Conservation (phyloP, 208 protist genomes). For the Trypanosoma grayi region DNA sequence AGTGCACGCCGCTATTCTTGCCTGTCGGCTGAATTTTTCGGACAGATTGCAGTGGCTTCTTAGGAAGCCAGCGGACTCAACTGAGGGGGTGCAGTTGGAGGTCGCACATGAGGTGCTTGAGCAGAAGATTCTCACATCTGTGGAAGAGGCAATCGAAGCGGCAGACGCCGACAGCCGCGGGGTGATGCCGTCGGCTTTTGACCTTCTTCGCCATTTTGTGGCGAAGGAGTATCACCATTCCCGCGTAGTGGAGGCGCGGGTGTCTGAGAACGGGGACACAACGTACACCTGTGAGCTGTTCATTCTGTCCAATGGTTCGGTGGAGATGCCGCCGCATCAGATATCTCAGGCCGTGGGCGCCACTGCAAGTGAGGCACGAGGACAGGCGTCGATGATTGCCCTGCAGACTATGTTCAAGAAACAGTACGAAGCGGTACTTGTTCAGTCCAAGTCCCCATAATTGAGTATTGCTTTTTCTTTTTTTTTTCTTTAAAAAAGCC, state of each 20-base stretch:
- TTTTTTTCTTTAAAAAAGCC: slow-evolving; percentile 1
- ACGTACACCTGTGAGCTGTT: not conserved
- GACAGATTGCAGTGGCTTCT: too few species aligned
- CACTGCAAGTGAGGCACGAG: not conserved
- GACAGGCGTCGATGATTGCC: not conserved
- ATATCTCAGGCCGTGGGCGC: not conserved
- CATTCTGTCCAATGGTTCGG: not conserved
- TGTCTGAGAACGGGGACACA: not conserved
- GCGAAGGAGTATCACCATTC: not conserved
- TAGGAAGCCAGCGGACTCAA: too few species aligned
- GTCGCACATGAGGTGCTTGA: not conserved
- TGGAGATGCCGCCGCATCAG: not conserved
- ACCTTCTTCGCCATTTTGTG: not conserved
- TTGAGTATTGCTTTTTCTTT: slow-evolving; percentile 6
- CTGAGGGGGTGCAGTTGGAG: too few species aligned
- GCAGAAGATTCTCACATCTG: not conserved
- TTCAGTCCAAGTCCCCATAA: too few species aligned
- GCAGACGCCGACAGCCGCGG: too few species aligned
- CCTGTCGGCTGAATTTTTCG: too few species aligned
- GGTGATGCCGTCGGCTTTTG: not conserved
- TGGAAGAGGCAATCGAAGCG: not conserved
- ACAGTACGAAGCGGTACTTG: too few species aligned
- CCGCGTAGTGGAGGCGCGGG: not conserved
- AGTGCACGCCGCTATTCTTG: too few species aligned
- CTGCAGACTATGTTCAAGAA: not conserved